Evolutionary conservation across 352 stramenopile genomes (phyloP), one percentile per base, ranked within the genome.

Genomic region (Thraustotheca clavata): DNA sequence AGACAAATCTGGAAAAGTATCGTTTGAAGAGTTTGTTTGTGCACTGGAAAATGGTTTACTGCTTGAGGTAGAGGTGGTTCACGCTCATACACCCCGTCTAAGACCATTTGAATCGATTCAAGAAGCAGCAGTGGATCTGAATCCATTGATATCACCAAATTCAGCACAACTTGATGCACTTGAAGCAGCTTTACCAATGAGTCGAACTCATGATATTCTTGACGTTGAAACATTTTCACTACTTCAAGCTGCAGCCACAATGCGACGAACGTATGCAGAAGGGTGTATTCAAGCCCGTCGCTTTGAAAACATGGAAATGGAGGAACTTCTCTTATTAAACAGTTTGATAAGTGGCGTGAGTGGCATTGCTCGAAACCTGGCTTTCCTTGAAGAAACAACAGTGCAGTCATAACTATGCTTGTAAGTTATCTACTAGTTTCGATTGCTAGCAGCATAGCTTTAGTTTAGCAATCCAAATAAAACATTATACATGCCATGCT

Each of bases 211-310:
- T 70, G 81, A 93, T 32, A 78, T 93, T 32, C 52, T 93, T 4
- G 89, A 93, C 62, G 79, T 93, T 0, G 83, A 89, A 33, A 81
- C 89, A 61, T 93, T 93, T 40, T 80, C 72, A 14, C 73, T 88
- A 14, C 74, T 71, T 29, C 78, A 93, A 22, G 87, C 90, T 22
- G 83, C 83, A 1, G 70, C 70, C 14, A 67, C 74, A 38, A 89
- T 93, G 81, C 89, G 89, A 54, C 70, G 76, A 46, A 77, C 81
- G 6, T 93, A 91, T 46, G 82, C 89, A 3, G 75, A 86, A 73
- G 89, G 80, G 80, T 71, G 90, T 18, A 79, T 92, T 74, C 79
- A 88, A 67, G 72, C 70, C 32, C 74, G 79, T 26, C 79, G 81
- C 9, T 93, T 79, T 68, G 76, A 91, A 55, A 76, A 76, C 26